Evolutionary conservation across 495 filamentous ascomycete species (phyloP), one percentile per base, ranked within the genome.

Genomic region (Penicillium atrosanguineum): DNA sequence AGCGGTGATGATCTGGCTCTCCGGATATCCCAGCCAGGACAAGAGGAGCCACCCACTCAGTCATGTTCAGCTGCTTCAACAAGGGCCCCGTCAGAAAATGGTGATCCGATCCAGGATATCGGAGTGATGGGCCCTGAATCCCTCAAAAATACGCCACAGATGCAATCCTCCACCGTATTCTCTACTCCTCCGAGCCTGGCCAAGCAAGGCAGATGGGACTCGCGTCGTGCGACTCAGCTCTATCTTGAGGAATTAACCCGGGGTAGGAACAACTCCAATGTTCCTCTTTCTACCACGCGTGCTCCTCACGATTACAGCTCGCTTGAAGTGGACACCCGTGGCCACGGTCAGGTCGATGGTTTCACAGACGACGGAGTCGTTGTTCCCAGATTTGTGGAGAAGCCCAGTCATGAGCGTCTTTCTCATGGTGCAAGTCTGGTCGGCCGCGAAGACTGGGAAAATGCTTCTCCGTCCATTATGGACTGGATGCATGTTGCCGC

Each of bases 391-490:
- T 52, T 53, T 34, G 58, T 69, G 5, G 65, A 61, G 19, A 25
- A 59, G 6, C 47, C 62, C 12, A 26, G 41, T 12, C 53, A 62
- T 1, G 65, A 68, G 26, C 60, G 55, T 21, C 28, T 56, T 15
- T 46, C 59, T 6, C 62, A 75, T 46, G 58, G 68, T 3, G 73
- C 80, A 20, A 82, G 77, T 50, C 57, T 83, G 25, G 64, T 70
- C 21, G 60, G 71, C 7, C 75, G 71, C 18, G 75, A 77, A 54
- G 80, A 83, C 52, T 81, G 76, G 77, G 74, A 74, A 48, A 71
- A 79, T 60, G 78, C 79, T 20, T 83, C 80, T 8, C 80, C 80
- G 6, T 83, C 79, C 4, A 78, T 83, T 36, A 73, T 72, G 50
- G 79, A 81, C 55, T 80, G 78, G 71, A 79, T 80, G 71, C 72